phyloP scores from a whole-genome alignment of 306 rosid species.

The Neltuma alba region DNA sequence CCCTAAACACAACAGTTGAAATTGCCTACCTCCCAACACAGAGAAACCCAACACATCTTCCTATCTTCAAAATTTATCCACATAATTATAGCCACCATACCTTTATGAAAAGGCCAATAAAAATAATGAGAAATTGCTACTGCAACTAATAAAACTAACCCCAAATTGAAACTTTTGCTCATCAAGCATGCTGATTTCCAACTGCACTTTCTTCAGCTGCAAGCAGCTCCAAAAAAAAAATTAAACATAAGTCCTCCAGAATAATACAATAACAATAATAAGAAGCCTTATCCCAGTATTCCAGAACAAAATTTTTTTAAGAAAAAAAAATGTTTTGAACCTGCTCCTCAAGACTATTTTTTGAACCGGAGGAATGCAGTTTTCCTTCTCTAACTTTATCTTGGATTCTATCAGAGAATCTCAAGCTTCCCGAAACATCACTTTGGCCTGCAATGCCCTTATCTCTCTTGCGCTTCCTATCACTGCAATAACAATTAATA shows the following conservation, averaged over 20 bases:
- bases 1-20: not conserved
- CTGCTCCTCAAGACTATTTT: conserved; percentile 69
- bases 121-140: conserved; percentile 31
- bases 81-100: not conserved
- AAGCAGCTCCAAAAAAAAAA: conserved; percentile 42
- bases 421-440: conserved; percentile 73
- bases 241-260: conserved; percentile 26
- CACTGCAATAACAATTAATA: conserved; percentile 42
- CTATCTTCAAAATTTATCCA: conserved; percentile 3
- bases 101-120: conserved; percentile 6
- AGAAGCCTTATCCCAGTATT: not conserved
- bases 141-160: conserved; percentile 60
- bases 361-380: conserved; percentile 49
- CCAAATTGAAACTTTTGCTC: conserved; percentile 58
- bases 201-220: conserved; percentile 76
- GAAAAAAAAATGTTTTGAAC: conserved; percentile 39
- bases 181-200: conserved; percentile 58
- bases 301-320: not conserved
- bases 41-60: not conserved
- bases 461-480: conserved; percentile 63
- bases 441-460: conserved; percentile 55
- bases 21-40: not conserved
- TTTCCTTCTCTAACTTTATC: conserved; percentile 63
- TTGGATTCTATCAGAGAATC: conserved; percentile 56
- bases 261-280: not conserved